These are phyloP conservation scores for Coccomyxa sp. DNA, from an alignment of 139 green algal species.

Conservation along the genomic window DNA sequence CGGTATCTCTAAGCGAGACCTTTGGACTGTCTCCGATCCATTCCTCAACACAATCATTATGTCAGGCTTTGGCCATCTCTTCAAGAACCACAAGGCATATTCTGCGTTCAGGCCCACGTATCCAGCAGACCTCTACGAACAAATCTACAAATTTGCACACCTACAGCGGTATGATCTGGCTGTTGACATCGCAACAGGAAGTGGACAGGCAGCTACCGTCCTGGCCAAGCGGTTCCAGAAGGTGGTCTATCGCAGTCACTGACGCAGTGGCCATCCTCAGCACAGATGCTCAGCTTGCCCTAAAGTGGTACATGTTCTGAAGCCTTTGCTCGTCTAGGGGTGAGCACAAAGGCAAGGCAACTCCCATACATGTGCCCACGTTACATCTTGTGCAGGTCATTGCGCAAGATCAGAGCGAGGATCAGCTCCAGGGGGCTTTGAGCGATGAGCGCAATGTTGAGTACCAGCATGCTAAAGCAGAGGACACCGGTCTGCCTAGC, in stretches of 20 bases:
- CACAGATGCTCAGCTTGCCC: too few species aligned
- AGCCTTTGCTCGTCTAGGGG: too few species aligned
- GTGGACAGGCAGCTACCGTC: background rate
- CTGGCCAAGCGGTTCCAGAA: conserved; percentile 1
- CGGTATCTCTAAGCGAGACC: too few species aligned
- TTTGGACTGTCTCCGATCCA: background rate
- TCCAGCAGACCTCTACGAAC: background rate
- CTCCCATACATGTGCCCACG: too few species aligned
- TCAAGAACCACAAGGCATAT: background rate
- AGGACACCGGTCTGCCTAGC: background rate
- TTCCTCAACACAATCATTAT: background rate
- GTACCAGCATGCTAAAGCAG: background rate
- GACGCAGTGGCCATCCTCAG: too few species aligned
- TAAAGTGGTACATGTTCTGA: too few species aligned
- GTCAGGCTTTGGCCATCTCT: background rate
- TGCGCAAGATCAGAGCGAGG: background rate
- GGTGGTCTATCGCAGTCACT: too few species aligned
- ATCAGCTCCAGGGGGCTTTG: background rate
- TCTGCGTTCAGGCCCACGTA: background rate
- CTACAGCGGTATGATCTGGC: background rate
- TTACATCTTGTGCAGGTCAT: background rate
- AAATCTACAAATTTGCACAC: background rate
- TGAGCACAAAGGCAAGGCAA: too few species aligned
- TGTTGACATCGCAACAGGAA: conserved; percentile 1
- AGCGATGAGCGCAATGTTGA: background rate